Conservation (phyloP, 2,329 filamentous ascomycete species). For the Fusarium nodosum region DNA sequence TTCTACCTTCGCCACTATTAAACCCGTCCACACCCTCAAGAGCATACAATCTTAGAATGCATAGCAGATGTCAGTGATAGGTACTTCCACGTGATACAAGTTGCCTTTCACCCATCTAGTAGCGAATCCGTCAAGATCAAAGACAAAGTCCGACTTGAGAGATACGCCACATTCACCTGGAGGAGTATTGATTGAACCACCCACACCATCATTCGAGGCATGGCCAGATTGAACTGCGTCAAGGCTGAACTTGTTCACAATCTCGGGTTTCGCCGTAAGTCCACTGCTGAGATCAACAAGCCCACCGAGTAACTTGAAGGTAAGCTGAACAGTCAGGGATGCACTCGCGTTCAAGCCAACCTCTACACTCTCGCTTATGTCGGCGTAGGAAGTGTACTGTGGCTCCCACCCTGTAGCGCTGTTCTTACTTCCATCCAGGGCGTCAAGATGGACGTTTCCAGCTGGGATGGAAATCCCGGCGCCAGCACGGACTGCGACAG, state of each 20-base stretch:
- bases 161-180: slow-evolving; percentile 16
- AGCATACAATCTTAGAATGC: background rate
- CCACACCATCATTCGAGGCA: background rate
- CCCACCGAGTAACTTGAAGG: slow-evolving; percentile 14
- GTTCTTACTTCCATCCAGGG: slow-evolving; percentile 10
- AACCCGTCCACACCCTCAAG: too few species aligned
- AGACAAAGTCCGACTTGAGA: slow-evolving; percentile 21
- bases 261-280: slow-evolving; percentile 9
- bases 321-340: slow-evolving; percentile 13
- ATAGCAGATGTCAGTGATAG: slow-evolving; percentile 19
- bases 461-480: slow-evolving; percentile 17
- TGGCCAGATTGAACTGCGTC: slow-evolving; percentile 6
- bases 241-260: slow-evolving; percentile 25
- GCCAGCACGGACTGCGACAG: slow-evolving; percentile 7
- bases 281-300: slow-evolving; percentile 28
- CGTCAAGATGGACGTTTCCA: slow-evolving; percentile 21
- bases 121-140: slow-evolving; percentile 24
- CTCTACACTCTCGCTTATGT: slow-evolving; percentile 22
- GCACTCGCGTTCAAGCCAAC: slow-evolving; percentile 18
- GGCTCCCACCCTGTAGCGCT: slow-evolving; percentile 20
- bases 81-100: slow-evolving; percentile 18
- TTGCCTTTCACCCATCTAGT: slow-evolving; percentile 27
- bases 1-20: background rate
- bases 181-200: background rate
- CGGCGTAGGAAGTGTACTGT: slow-evolving; percentile 19